Percentiles rank a stretch among this genome's conserved stretches.
Evolutionary conservation across 345 rosid genomes (phyloP).

Genomic region (Brassica rapa): DNA sequence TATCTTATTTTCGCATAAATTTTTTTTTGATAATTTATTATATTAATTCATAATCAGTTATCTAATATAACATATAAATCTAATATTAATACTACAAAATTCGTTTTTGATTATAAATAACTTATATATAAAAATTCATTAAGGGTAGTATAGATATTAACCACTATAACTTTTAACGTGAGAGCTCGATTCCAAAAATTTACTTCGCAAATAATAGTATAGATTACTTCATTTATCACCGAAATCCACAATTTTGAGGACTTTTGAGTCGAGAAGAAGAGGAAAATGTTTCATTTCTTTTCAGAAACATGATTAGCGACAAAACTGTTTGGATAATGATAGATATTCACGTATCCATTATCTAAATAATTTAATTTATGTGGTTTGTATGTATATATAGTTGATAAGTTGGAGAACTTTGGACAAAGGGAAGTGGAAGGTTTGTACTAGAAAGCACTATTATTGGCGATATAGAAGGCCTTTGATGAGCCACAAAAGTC

Average conservation of each 20-base stretch:
- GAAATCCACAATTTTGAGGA: background rate
- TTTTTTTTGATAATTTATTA: too few relatives aligned
- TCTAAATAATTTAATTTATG: background rate
- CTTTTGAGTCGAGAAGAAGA: background rate
- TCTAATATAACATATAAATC: too few relatives aligned
- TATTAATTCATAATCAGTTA: too few relatives aligned
- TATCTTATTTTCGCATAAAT: too few relatives aligned
- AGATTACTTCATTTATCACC: background rate
- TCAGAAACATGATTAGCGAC: background rate
- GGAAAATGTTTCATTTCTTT: background rate
- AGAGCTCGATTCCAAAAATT: too few relatives aligned
- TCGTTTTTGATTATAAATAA: too few relatives aligned
- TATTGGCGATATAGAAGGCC: slow-evolving; percentile 23
- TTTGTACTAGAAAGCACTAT: slow-evolving; percentile 42
- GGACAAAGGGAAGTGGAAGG: slow-evolving; percentile 41
- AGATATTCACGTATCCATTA: background rate
- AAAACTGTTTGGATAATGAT: background rate
- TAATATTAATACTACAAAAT: too few relatives aligned
- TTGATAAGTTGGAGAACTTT: slow-evolving; percentile 6
- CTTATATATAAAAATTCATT: too few relatives aligned
- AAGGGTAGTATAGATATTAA: too few relatives aligned
- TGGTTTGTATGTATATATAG: background rate
- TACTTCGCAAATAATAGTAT: too few relatives aligned
- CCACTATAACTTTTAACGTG: too few relatives aligned
- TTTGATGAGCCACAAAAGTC: slow-evolving; percentile 42